These are phyloP conservation scores for Hippophae tibetana DNA, from an alignment of 306 rosid species.

Conservation along the genomic window DNA sequence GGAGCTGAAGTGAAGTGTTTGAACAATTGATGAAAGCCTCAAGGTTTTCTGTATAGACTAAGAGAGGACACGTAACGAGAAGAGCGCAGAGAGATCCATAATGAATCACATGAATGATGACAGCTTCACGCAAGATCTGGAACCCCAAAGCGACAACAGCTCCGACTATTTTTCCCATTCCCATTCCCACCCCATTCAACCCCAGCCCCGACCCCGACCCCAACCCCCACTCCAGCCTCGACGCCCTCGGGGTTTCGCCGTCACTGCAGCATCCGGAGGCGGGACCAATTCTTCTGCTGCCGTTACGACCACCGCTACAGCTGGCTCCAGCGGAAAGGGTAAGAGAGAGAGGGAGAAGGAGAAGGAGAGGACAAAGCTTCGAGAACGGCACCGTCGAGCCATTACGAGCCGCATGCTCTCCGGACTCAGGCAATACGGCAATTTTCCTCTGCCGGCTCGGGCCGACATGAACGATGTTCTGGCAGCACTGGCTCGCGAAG, in stretches of 20 bases:
- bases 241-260: conserved; percentile 89
- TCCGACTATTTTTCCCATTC: conserved; percentile 48
- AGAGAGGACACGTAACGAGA: not conserved
- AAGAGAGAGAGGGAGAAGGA: conserved; percentile 88
- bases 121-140: conserved; percentile 46
- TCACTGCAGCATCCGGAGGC: conserved; percentile 18
- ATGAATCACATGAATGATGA: conserved; percentile 27
- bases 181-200: conserved; percentile 11
- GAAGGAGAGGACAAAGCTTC: conserved; percentile 95
- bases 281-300: conserved; percentile 5
- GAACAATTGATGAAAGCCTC: too few relatives aligned
- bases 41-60: too few relatives aligned
- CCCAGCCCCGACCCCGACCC: conserved; percentile 15
- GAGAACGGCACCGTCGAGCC: conserved; percentile 96
- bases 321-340: conserved; percentile 34
- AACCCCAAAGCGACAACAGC: conserved; percentile 57
- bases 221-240: conserved; percentile 57
- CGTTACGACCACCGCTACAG: conserved; percentile 1
- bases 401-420: conserved; percentile 95
- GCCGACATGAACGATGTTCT: conserved; percentile 98
- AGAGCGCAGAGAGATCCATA: not conserved
- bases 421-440: conserved; percentile 93
- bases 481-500: conserved; percentile 96
- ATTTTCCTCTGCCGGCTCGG: conserved; percentile 92
- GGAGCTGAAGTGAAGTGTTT: too few relatives aligned